phyloP scores from a whole-genome alignment of 1,284 basidiomycete genomes.

The Ceratobasidium sp. region DNA sequence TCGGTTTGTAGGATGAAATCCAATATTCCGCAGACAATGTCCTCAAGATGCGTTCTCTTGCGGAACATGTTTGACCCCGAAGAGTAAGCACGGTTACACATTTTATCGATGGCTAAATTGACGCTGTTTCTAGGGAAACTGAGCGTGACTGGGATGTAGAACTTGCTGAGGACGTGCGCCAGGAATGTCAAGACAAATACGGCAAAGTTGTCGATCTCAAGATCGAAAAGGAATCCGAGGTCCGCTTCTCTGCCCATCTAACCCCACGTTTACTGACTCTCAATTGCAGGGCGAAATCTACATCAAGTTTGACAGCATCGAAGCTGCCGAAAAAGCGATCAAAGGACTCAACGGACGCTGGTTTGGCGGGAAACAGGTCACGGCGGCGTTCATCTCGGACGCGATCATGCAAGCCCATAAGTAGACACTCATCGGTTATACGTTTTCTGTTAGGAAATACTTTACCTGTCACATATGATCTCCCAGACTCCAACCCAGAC shows the following conservation, averaged over 20 bases:
- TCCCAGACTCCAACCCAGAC: background rate
- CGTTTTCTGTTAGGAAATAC: constrained; percentile 22
- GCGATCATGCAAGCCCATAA: constrained; percentile 89
- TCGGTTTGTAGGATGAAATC: constrained; percentile 63
- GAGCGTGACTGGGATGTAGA: constrained; percentile 97
- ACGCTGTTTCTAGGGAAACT: constrained; percentile 74
- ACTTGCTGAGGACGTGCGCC: constrained; percentile 94
- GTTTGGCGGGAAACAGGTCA: constrained; percentile 91
- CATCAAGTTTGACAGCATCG: constrained; percentile 86
- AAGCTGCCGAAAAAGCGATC: constrained; percentile 83
- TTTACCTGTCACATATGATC: background rate
- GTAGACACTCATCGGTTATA: constrained; percentile 17
- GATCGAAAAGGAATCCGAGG: constrained; percentile 93
- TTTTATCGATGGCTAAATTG: background rate
- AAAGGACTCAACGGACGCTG: constrained; percentile 93
- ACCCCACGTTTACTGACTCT: constrained; percentile 7
- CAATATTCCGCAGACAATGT: constrained; percentile 79
- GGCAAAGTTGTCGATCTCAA: constrained; percentile 88
- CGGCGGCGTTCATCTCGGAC: constrained; percentile 87
- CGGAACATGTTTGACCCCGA: constrained; percentile 98
- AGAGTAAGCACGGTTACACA: constrained; percentile 68
- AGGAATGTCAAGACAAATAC: constrained; percentile 92
- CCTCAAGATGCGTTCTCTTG: constrained; percentile 85
- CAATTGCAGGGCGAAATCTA: constrained; percentile 94
- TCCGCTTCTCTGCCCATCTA: constrained; percentile 55